Percentiles rank a stretch among this genome's conserved stretches.
Evolutionary conservation across 1,139 yeast species (phyloP).

Genomic region (Debaryomyces sp.): DNA sequence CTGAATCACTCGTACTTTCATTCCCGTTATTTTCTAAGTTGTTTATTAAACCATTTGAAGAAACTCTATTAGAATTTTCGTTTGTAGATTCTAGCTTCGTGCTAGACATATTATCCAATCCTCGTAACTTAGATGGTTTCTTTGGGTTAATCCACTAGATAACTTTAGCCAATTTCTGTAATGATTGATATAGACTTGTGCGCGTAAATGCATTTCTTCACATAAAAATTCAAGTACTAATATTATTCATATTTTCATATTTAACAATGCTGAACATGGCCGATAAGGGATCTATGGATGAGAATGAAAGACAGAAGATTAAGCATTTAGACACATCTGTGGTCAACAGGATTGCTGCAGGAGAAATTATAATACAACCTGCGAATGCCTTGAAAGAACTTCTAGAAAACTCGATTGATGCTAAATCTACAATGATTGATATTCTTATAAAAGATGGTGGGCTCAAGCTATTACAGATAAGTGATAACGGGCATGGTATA

Average conservation of each 20-base stretch:
- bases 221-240: background rate
- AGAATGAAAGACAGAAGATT: slow-evolving; percentile 16
- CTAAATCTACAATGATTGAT: slow-evolving; percentile 50
- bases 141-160: background rate
- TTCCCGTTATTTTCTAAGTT: background rate
- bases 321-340: slow-evolving; percentile 64
- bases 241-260: background rate
- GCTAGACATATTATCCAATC: background rate
- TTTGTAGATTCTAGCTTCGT: background rate
- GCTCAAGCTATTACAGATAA: slow-evolving; percentile 50
- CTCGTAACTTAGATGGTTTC: background rate
- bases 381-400: slow-evolving; percentile 70
- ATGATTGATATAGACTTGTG: background rate
- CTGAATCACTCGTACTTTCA: background rate
- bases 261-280: background rate
- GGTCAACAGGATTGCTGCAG: slow-evolving; percentile 93
- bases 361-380: slow-evolving; percentile 93
- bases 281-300: background rate
- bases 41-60: background rate
- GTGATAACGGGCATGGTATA: slow-evolving; percentile 59
- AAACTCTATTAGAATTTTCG: background rate
- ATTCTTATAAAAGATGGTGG: slow-evolving; percentile 59
- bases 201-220: background rate
- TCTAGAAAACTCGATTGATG: slow-evolving; percentile 59
- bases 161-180: background rate